phyloP scores from a whole-genome alignment of 768 basidiomycete genomes.

The Inosperma sp. region DNA sequence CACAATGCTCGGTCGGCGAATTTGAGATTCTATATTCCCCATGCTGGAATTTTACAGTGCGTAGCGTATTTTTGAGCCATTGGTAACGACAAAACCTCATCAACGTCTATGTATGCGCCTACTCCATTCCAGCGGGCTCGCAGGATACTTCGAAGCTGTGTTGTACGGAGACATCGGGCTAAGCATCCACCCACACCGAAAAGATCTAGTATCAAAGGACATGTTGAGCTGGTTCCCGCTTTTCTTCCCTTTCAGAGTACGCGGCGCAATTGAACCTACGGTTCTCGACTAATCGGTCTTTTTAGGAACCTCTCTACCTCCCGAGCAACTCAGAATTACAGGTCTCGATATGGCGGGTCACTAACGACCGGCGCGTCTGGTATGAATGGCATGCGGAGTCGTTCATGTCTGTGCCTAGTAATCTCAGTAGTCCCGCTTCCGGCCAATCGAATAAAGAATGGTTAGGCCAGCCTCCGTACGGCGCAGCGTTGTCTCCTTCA shows the following conservation, averaged over 20 bases:
- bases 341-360: conserved; percentile 91
- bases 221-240: conserved; percentile 99
- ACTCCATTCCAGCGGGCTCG: conserved; percentile 82
- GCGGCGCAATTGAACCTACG: conserved; percentile 21
- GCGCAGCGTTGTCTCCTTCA: conserved; percentile 22
- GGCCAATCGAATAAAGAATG: neutral
- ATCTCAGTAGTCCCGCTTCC: conserved; percentile 23
- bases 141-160: conserved; percentile 93
- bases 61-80: conserved; percentile 17
- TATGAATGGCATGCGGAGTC: conserved; percentile 99
- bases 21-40: conserved; percentile 87
- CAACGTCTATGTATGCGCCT: neutral
- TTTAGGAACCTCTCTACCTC: conserved; percentile 86
- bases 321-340: conserved; percentile 90
- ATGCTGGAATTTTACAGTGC: conserved; percentile 85
- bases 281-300: neutral
- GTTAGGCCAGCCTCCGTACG: neutral
- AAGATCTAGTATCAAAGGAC: conserved; percentile 82
- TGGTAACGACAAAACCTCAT: neutral
- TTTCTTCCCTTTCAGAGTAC: conserved; percentile 91
- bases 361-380: conserved; percentile 88
- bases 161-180: conserved; percentile 81
- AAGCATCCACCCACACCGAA: conserved; percentile 90
- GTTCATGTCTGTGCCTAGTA: conserved; percentile 63
- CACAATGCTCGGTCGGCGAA: conserved; percentile 90